Base-by-base conservation (phyloP, 345 rosid genomes). In the Pistacia vera region DNA sequence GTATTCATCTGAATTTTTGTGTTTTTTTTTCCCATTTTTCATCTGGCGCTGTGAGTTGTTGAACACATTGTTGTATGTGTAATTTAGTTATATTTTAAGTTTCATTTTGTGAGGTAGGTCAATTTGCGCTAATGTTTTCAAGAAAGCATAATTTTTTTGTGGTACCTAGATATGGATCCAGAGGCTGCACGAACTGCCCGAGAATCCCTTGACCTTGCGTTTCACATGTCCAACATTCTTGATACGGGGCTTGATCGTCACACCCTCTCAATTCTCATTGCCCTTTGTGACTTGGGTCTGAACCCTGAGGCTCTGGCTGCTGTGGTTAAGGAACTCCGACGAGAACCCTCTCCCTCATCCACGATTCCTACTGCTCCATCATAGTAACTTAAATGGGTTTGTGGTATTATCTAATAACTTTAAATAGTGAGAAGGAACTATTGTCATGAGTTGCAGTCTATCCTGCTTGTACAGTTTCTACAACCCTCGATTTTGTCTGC, bases 271-370 rank as follows among this genome's bases (percentile, higher is more conserved):
- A 60, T 87, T 62, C 87, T 87, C 54, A 87, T 87, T 13, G 85
- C 84, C 38, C 83, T 87, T 41, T 85, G 88, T 68, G 90, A 87
- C 74, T 78, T 85, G 58, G 88, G 88, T 58, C 76, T 83, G 41
- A 87, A 87, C 73, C 90, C 88, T 4, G 90, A 81, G 80, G 82
- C 87, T 13, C 78, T 87, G 54, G 85, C 86, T 56, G 85, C 87
- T 17, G 80, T 87, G 17, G 84, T 87, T 66, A 85, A 81, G 75
- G 88, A 87, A 78, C 85, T 85, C 41, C 81, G 62, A 44, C 76
- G 76, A 16, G 81, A 86, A 76, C 75, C 82, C 49, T 63, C 82
- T 49, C 60, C 80, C 8, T 20, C 79, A 4, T 61, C 71, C 4
- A 51, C 49, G 14, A 28, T 51, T 13, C n/a, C 71, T 68, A 16